phyloP scores from a whole-genome alignment of 108 stramenopile genomes.

The Parietichytrium sp. region DNA sequence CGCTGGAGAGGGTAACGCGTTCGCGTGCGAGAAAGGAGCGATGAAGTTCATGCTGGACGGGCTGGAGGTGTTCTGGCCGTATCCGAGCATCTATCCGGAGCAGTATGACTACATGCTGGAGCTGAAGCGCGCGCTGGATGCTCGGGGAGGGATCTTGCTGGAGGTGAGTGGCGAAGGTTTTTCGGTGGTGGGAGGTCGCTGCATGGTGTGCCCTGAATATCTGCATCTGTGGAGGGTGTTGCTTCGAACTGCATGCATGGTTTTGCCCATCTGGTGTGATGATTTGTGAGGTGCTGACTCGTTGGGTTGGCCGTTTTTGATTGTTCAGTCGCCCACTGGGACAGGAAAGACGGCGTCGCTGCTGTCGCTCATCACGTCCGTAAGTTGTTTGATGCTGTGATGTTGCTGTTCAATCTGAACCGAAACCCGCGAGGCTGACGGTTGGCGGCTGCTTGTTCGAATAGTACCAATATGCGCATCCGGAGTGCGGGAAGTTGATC shows the following conservation, averaged over 20 bases:
- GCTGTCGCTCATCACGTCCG: conserved; percentile 89
- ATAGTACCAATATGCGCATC: conserved; percentile 87
- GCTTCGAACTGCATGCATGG: too few relatives aligned
- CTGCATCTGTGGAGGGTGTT: too few relatives aligned
- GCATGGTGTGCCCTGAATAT: too few relatives aligned
- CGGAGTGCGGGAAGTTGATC: conserved; percentile 88
- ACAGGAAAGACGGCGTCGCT: conserved; percentile 89
- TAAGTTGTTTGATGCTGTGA: too few relatives aligned
- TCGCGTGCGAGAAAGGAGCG: background rate
- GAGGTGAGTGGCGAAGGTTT: too few relatives aligned
- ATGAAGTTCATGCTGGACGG: conserved; percentile 71
- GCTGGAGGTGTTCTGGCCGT: conserved; percentile 97
- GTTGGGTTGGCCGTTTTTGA: too few relatives aligned
- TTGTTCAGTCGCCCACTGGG: conserved; percentile 97
- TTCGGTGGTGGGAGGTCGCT: too few relatives aligned
- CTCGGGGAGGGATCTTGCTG: conserved; percentile 89
- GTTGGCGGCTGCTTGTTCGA: too few relatives aligned
- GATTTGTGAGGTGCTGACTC: too few relatives aligned
- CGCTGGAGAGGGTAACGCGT: background rate
- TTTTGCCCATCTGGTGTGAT: too few relatives aligned
- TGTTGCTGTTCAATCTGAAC: too few relatives aligned
- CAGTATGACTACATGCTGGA: conserved; percentile 99
- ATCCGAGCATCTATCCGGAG: conserved; percentile 90
- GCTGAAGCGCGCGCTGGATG: conserved; percentile 91
- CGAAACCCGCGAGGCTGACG: too few relatives aligned